Conservation (phyloP, 768 basidiomycete species). For the Candolleomyces aberdarensis region DNA sequence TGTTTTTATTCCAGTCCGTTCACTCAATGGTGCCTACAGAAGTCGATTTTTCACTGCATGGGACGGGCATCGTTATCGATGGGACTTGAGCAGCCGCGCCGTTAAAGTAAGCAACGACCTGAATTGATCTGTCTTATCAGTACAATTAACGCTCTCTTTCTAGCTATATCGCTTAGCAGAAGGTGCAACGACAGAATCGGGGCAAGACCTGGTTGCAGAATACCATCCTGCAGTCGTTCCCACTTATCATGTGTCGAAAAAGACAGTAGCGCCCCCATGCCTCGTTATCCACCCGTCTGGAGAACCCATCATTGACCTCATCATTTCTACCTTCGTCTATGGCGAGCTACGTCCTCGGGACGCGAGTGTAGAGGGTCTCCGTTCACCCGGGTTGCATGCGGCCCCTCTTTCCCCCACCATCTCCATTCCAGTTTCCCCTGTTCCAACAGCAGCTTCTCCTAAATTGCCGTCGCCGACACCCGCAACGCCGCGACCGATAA, state of each 20-base stretch:
- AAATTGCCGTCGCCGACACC: too few relatives aligned
- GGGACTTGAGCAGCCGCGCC: not conserved
- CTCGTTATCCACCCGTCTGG: slow-evolving; percentile 30
- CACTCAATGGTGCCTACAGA: not conserved
- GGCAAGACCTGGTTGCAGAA: slow-evolving; percentile 3
- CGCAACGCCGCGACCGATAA: too few relatives aligned
- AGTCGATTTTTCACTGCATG: slow-evolving; percentile 1
- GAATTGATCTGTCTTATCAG: not conserved
- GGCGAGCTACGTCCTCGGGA: not conserved
- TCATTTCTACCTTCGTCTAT: slow-evolving; percentile 28
- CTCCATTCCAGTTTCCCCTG: too few relatives aligned
- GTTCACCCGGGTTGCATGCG: too few relatives aligned
- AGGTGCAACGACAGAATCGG: not conserved
- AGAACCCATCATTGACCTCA: slow-evolving; percentile 25
- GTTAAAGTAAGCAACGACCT: not conserved
- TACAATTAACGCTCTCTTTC: not conserved
- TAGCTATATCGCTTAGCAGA: not conserved
- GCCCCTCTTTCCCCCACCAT: too few relatives aligned
- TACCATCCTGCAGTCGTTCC: not conserved
- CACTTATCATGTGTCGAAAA: not conserved
- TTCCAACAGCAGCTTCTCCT: too few relatives aligned
- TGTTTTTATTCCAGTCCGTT: not conserved
- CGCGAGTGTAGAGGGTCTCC: not conserved
- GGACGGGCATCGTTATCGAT: slow-evolving; percentile 5
- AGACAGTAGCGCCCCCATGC: not conserved